These are phyloP conservation scores for Hansenula lynferdii DNA, from an alignment of 1,139 yeast genomes.

Conservation along the genomic window DNA sequence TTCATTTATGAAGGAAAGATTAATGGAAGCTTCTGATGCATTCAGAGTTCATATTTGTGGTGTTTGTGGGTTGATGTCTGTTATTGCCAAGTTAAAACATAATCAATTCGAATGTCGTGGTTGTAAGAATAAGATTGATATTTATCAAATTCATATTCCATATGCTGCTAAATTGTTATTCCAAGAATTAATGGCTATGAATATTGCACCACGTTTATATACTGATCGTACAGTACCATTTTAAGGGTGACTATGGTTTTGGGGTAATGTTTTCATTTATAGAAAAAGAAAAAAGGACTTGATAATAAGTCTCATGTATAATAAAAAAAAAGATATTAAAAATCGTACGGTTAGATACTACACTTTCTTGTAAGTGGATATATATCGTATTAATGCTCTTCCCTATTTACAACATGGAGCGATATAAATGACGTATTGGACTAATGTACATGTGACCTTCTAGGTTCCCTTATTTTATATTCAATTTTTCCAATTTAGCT, in stretches of 20 bases:
- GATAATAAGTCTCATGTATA: too few species aligned
- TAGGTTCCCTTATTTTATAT: conserved; percentile 9
- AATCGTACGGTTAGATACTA: too few species aligned
- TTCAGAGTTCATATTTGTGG: conserved; percentile 98
- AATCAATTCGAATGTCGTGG: conserved; percentile 98
- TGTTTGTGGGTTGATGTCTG: conserved; percentile 95
- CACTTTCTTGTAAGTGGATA: too few species aligned
- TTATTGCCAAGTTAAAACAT: conserved; percentile 94
- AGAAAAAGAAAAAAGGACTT: too few species aligned
- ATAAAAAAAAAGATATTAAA: too few species aligned
- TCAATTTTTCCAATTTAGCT: conserved; percentile 38
- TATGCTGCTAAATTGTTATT: conserved; percentile 94
- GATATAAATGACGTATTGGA: too few species aligned
- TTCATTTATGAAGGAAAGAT: conserved; percentile 91
- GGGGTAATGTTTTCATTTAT: too few species aligned
- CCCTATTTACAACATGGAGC: too few species aligned
- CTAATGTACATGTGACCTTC: too few species aligned
- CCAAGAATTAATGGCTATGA: conserved; percentile 99
- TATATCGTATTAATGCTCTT: too few species aligned
- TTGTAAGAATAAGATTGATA: conserved; percentile 97
- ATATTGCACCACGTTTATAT: conserved; percentile 82
- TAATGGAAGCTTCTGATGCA: conserved; percentile 99
- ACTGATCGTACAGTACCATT: conserved; percentile 46
- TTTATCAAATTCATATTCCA: conserved; percentile 95
- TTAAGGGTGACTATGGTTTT: conserved; percentile 3